Evolutionary conservation across 2,329 filamentous ascomycete species (phyloP).

Genomic region (Colletotrichum chrysophilum): DNA sequence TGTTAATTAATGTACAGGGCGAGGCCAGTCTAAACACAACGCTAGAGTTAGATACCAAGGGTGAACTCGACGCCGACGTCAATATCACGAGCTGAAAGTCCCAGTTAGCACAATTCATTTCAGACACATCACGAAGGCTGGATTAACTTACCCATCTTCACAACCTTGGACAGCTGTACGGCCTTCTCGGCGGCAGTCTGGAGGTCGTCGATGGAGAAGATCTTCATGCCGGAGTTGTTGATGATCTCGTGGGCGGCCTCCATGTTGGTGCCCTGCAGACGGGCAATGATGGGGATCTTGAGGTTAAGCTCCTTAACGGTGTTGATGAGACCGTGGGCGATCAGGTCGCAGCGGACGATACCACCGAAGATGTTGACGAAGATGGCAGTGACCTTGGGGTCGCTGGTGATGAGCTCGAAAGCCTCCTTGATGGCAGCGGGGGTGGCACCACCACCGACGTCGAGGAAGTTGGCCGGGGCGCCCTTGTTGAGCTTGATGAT

Average conservation of each 20-base stretch:
- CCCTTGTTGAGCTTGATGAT: conserved; percentile 99
- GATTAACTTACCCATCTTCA: conserved; percentile 84
- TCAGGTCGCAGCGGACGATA: conserved; percentile 97
- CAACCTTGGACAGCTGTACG: conserved; percentile 98
- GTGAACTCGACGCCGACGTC: conserved; percentile 97
- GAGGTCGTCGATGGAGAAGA: conserved; percentile 98
- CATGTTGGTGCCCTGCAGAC: conserved; percentile 98
- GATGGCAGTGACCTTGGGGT: conserved; percentile 97
- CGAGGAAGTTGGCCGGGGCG: conserved; percentile 95
- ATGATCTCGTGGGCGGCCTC: conserved; percentile 91
- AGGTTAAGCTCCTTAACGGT: conserved; percentile 95
- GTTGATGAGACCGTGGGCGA: conserved; percentile 93
- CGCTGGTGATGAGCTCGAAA: conserved; percentile 98
- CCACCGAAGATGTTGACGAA: conserved; percentile 99
- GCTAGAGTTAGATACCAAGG: conserved; percentile 78
- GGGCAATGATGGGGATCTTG: conserved; percentile 94
- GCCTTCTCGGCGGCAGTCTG: conserved; percentile 97
- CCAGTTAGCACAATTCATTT: conserved; percentile 20
- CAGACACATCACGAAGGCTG: not conserved
- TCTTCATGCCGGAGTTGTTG: conserved; percentile 98
- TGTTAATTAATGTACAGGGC: conserved; percentile 25
- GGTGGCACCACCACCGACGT: conserved; percentile 97
- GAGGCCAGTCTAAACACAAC: conserved; percentile 21
- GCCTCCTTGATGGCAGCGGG: conserved; percentile 96
- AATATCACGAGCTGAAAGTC: conserved; percentile 78